Evolutionary conservation across 1,139 yeast genomes (phyloP).

Genomic region (Pichia sp.): DNA sequence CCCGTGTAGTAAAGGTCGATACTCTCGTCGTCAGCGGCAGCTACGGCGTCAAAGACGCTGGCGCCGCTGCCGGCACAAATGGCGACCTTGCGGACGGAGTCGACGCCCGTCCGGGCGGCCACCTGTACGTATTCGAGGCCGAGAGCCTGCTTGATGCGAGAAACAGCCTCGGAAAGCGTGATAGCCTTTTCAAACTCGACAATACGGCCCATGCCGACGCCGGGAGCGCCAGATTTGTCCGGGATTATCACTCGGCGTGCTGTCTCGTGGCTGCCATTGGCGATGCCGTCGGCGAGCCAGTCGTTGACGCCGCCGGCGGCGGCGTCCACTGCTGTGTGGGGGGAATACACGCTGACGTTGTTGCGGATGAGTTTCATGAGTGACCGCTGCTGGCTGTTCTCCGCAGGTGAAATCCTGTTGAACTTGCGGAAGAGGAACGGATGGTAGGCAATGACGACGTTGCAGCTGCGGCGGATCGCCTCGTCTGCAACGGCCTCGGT

Average conservation of each 20-base stretch:
- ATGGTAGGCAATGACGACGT: slow-evolving; percentile 79
- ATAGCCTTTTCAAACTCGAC: slow-evolving; percentile 40
- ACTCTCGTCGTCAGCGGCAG: slow-evolving; percentile 42
- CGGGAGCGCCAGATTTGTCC: slow-evolving; percentile 31
- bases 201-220: slow-evolving; percentile 81
- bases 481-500: slow-evolving; percentile 83
- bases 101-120: slow-evolving; percentile 38
- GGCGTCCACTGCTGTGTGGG: slow-evolving; percentile 96
- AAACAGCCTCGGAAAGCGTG: slow-evolving; percentile 37
- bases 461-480: slow-evolving; percentile 53
- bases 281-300: slow-evolving; percentile 70
- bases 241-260: slow-evolving; percentile 37
- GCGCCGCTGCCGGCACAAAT: slow-evolving; percentile 97
- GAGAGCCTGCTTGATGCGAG: slow-evolving; percentile 52
- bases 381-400: slow-evolving; percentile 74
- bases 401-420: slow-evolving; percentile 59
- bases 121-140: slow-evolving; percentile 60
- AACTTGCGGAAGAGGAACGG: slow-evolving; percentile 92
- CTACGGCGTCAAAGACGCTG: slow-evolving; percentile 52
- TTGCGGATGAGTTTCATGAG: slow-evolving; percentile 66
- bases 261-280: slow-evolving; percentile 24
- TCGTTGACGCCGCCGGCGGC: slow-evolving; percentile 90
- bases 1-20: slow-evolving; percentile 84
- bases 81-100: slow-evolving; percentile 56
- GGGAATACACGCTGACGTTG: slow-evolving; percentile 84